Base-by-base conservation (phyloP, 352 stramenopile species). In the Pythium aphanidermatum region DNA sequence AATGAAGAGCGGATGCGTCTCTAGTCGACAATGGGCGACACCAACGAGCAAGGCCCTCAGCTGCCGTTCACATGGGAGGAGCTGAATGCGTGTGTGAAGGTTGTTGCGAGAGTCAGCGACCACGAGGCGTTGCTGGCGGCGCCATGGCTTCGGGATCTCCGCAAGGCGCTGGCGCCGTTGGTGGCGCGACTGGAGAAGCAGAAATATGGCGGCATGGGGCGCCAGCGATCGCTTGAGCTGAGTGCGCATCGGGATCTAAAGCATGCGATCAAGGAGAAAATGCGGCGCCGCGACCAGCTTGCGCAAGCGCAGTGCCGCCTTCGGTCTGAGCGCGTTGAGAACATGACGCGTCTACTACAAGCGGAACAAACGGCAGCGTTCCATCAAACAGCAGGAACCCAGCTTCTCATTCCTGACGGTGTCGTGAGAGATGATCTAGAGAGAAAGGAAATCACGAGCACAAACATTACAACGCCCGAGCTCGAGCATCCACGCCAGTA, bases 401-500 rank as follows among this genome's bases (percentile, higher is more conserved):
- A 86, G 19, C 80, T 83, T 26, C 76, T 97, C 56, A 86, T 97
- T 44, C 84, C 93, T 0, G 91, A 98, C 62, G 93, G 93, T 5
- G 74, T 84, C 8, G 81, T 70, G 1, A 70, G 65, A 27, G 76
- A 86, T 24, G 57, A 81, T 19, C n/a, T 41, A 66, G 14, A 64
- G 59, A 6, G 63, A 78, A 46, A 62, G 53, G 4, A 68, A 5
- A 52, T 20, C 11, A 17, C 23, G 12, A 35, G 12, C 63, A 82
- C 17, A 62, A 77, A 13, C 28, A 46, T 77, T 25, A 55, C 40
- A 1, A 58, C 53, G 6, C 52, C 57, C 1, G 51, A 68, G 13
- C 82, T n/a, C n/a, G n/a, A n/a, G n/a, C n/a, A 61, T 19, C 83
- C 86, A 33, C 83, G 92, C 10, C 97, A 95, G 21, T 98, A 94